Percentiles rank a stretch among this genome's conserved stretches.
Conservation (phyloP, 768 basidiomycete genomes). For the Panellus pusillus region DNA sequence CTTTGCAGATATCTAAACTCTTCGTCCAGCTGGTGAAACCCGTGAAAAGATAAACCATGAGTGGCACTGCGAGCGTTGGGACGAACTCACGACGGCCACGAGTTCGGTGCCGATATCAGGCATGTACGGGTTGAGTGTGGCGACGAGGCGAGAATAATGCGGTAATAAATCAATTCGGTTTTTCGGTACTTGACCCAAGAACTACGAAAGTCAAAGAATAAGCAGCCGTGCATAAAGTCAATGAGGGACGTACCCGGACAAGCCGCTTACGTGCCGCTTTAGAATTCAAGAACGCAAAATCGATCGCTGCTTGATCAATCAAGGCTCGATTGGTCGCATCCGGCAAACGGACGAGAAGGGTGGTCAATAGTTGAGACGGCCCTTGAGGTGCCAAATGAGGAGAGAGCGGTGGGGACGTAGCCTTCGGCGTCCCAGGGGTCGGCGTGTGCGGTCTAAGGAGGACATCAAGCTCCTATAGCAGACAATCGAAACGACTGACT, state of each 20-base stretch:
- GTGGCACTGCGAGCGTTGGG: not conserved
- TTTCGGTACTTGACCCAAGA: conserved; percentile 80
- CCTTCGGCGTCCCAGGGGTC: conserved; percentile 67
- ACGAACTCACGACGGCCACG: conserved; percentile 66
- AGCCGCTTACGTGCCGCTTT: conserved; percentile 94
- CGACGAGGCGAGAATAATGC: conserved; percentile 88
- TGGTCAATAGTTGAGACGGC: conserved; percentile 89
- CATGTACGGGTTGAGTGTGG: conserved; percentile 89
- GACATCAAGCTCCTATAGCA: conserved; percentile 22
- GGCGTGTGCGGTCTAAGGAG: conserved; percentile 53
- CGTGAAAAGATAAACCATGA: conserved; percentile 5
- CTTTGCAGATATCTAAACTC: conserved; percentile 94
- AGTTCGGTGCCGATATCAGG: conserved; percentile 87
- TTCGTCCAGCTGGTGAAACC: conserved; percentile 75
- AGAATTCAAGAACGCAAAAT: conserved; percentile 95
- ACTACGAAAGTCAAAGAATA: conserved; percentile 43
- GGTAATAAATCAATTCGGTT: conserved; percentile 88
- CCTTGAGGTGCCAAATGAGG: conserved; percentile 82
- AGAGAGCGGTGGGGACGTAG: conserved; percentile 56
- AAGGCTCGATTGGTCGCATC: conserved; percentile 90
- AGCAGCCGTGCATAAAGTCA: not conserved
- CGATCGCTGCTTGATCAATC: conserved; percentile 92
- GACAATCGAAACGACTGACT: conserved; percentile 31
- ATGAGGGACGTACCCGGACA: conserved; percentile 58
- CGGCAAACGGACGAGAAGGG: conserved; percentile 85